phyloP scores from a whole-genome alignment of 176 grass and related monocot species.

The Hsuehochloa calcarea region DNA sequence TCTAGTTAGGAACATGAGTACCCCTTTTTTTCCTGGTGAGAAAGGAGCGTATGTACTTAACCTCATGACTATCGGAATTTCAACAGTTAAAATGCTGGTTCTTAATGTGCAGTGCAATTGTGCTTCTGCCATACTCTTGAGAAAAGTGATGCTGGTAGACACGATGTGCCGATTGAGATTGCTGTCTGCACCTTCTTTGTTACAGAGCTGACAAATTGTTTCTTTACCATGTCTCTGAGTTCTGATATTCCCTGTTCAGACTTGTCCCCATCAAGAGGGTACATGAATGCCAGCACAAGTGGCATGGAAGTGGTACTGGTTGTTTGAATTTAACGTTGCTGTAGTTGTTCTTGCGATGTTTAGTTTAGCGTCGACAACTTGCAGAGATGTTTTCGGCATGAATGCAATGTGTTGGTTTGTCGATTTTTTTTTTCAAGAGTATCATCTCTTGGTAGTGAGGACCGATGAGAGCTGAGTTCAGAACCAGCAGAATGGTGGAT shows the following conservation, averaged over 20 bases:
- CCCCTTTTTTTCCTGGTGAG: background rate
- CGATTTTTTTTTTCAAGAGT: no score
- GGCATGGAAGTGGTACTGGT: no score
- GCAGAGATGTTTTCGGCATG: no score
- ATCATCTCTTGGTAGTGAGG: no score
- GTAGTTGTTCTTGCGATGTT: no score
- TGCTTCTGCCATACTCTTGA: background rate
- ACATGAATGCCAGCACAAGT: background rate
- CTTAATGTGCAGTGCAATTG: background rate
- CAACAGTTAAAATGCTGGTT: background rate
- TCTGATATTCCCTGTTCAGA: background rate
- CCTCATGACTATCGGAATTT: no score
- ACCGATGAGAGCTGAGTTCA: no score
- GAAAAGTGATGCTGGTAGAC: background rate
- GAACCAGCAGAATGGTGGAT: no score
- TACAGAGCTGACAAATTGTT: background rate
- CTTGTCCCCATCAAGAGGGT: background rate
- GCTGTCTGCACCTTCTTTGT: background rate
- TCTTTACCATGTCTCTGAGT: no score
- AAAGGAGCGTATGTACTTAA: background rate
- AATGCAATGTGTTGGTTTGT: no score
- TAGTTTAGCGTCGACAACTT: no score
- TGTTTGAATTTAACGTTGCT: background rate
- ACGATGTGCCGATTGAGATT: background rate
- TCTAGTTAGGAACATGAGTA: background rate